Percentiles rank a stretch among this genome's conserved stretches.
Evolutionary conservation across 73 alveolate species (phyloP).

Genomic region (Paramecium octaurelia): DNA sequence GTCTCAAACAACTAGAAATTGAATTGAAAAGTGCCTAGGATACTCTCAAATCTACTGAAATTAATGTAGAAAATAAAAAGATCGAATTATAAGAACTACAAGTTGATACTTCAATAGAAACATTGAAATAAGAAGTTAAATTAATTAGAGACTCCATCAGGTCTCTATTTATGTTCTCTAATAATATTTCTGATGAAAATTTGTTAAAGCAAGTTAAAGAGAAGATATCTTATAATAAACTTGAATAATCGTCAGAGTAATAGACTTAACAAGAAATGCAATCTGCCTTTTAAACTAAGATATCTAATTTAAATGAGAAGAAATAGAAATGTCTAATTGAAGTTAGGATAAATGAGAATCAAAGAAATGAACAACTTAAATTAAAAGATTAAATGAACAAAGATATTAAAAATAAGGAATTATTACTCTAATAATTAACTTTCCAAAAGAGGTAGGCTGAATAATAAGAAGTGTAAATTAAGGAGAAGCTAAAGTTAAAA

Average conservation of each 20-base stretch:
- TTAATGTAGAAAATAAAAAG: background rate
- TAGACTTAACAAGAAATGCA: background rate
- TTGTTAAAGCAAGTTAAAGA: background rate
- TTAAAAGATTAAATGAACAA: background rate
- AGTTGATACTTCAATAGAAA: background rate
- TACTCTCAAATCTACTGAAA: background rate
- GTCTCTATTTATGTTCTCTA: background rate
- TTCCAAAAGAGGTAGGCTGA: background rate
- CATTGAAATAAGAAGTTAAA: constrained; percentile 22
- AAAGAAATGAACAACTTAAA: background rate
- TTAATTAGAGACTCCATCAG: background rate
- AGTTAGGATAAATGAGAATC: background rate
- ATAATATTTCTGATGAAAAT: constrained; percentile 9
- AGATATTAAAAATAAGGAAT: background rate
- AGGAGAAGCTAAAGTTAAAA: background rate
- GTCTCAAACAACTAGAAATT: background rate
- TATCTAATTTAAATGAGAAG: background rate
- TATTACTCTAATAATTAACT: background rate
- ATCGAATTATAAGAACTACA: background rate
- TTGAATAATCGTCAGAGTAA: background rate
- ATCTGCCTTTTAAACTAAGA: background rate
- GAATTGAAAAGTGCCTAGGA: background rate
- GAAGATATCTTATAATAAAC: background rate
- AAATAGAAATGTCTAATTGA: background rate
- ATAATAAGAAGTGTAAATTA: background rate